These are phyloP conservation scores for Circinella umbellata DNA, from an alignment of 371 early-diverging fungal species.

Conservation along the genomic window DNA sequence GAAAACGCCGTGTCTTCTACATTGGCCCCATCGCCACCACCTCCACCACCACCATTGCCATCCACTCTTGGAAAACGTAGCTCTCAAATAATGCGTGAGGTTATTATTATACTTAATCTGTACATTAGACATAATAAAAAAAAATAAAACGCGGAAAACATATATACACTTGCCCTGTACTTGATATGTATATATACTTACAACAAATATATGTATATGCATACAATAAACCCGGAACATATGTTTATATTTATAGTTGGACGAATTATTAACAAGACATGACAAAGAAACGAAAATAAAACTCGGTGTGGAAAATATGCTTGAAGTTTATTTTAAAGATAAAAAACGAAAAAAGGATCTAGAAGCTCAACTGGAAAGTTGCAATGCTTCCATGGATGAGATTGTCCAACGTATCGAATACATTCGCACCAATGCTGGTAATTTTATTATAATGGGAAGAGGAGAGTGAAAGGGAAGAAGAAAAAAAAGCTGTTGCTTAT, in stretches of 20 bases:
- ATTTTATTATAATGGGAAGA: neutral
- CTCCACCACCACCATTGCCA: slow-evolving; percentile 23
- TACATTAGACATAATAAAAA: neutral
- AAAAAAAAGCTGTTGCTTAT: neutral
- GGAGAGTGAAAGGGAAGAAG: neutral
- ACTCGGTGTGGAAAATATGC: slow-evolving; percentile 51
- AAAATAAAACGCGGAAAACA: neutral
- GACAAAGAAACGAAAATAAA: slow-evolving; percentile 48
- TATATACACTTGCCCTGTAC: too few relatives aligned
- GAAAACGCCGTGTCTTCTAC: slow-evolving; percentile 21
- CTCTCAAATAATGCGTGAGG: slow-evolving; percentile 24
- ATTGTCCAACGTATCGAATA: slow-evolving; percentile 53
- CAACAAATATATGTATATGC: neutral
- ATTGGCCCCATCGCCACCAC: slow-evolving; percentile 17
- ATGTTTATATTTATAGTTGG: slow-evolving; percentile 22
- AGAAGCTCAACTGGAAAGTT: slow-evolving; percentile 52
- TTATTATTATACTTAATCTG: slow-evolving; percentile 1
- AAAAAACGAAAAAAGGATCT: slow-evolving; percentile 58
- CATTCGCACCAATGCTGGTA: slow-evolving; percentile 45
- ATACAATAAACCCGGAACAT: neutral
- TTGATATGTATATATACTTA: neutral
- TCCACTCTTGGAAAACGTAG: slow-evolving; percentile 11
- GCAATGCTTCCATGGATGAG: slow-evolving; percentile 46
- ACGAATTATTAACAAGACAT: slow-evolving; percentile 32
- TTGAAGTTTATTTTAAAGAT: slow-evolving; percentile 47